Percentiles rank a stretch among this genome's conserved stretches.
Conservation (phyloP, 768 basidiomycete species). For the Suillus tomentosus region DNA sequence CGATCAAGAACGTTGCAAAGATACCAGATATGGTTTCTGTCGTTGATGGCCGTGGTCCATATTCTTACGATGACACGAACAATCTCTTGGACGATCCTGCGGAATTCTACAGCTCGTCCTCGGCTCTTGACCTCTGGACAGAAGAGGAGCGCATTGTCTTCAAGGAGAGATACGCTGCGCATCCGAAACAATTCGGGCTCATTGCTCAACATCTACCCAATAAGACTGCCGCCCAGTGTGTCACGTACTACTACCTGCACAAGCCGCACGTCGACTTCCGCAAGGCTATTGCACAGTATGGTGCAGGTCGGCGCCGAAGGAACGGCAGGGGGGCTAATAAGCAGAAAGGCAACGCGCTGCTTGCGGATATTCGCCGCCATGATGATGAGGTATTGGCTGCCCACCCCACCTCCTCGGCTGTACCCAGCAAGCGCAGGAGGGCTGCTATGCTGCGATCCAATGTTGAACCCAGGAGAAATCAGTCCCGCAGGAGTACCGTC, state of each 20-base stretch:
- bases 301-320: constrained; percentile 65
- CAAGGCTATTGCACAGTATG: constrained; percentile 66
- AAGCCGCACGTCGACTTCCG: constrained; percentile 86
- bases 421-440: constrained; percentile 44
- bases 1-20: constrained; percentile 77
- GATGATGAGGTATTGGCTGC: constrained; percentile 46
- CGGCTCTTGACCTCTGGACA: constrained; percentile 86
- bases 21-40: constrained; percentile 92
- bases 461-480: constrained; percentile 36
- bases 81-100: constrained; percentile 74
- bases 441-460: constrained; percentile 28
- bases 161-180: constrained; percentile 75
- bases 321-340: constrained; percentile 56
- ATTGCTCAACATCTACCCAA: constrained; percentile 79
- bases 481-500: constrained; percentile 40
- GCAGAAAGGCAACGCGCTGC: constrained; percentile 79
- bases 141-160: constrained; percentile 80
- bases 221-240: constrained; percentile 88
- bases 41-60: constrained; percentile 57
- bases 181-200: constrained; percentile 95
- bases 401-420: constrained; percentile 27
- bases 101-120: constrained; percentile 73
- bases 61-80: constrained; percentile 83
- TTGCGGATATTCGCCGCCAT: constrained; percentile 80
- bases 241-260: constrained; percentile 92